Evolutionary conservation across 805 yeast genomes (phyloP), one percentile per base, ranked within the genome.

Genomic region (Lachancea kluyveri): DNA sequence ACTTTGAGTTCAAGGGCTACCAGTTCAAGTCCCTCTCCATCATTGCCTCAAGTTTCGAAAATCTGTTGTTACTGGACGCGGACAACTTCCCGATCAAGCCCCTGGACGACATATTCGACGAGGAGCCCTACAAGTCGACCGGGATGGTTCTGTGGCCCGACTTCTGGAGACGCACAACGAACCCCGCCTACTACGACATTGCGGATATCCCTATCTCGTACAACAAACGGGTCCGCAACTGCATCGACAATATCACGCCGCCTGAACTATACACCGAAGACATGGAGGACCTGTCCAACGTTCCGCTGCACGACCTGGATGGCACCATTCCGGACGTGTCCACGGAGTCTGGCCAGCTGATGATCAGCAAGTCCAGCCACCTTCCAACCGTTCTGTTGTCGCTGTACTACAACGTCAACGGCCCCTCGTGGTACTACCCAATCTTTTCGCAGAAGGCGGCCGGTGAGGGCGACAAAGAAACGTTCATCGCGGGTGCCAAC

Each of bases 381-480:
- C 46, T 77, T 33, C 68, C 65, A 37, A 76, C 85, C 0, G 50
- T 80, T 26, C 50, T 79, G 17, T 54, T 81, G 28, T 64, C 82
- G 3, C 59, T 75, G 24, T 80, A 78, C 53, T 81, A 81, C 52
- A 80, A 81, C 43, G 55, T 75, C 1, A 62, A 64, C 52, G 88
- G 90, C 0, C 86, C 86, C 1, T 54, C 64, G 6, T 75, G 69
- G 57, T 81, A 74, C 52, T 81, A 80, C 45, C 79, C 78, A 8
- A 54, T 81, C 36, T 63, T 81, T 41, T 71, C 84, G 0, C 88
- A 79, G 48, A 85, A 85, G 4, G 65, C 74, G 16, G 77, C 85
- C 1, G 90, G 90, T 17, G 82, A 80, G 60, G 88, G 90, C 31
- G 90, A 81, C 48, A 81, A 81, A 50, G 90, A 81, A 48, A 79